phyloP scores from a whole-genome alignment of 2,329 filamentous ascomycete genomes.

The Diaporthe longicolla region DNA sequence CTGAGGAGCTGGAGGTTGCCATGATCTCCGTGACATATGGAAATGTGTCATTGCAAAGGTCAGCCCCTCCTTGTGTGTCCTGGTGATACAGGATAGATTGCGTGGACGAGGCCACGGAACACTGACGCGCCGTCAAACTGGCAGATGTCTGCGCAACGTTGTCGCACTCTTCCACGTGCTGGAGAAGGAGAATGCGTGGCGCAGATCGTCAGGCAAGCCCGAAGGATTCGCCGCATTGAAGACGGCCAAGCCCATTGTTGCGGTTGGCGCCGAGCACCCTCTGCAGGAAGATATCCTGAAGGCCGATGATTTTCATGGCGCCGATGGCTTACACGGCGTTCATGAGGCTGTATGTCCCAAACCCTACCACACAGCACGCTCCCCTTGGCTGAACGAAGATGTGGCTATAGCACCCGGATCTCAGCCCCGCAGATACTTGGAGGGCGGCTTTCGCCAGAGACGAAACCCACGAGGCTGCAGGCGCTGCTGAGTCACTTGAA shows the following conservation, averaged over 20 bases:
- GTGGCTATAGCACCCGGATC: constrained; percentile 73
- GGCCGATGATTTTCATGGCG: constrained; percentile 88
- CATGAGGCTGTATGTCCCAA: constrained; percentile 66
- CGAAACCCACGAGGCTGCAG: constrained; percentile 46
- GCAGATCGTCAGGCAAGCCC: constrained; percentile 75
- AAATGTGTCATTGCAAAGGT: constrained; percentile 91
- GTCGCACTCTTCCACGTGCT: constrained; percentile 93
- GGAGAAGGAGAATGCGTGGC: constrained; percentile 90
- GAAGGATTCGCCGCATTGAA: constrained; percentile 82
- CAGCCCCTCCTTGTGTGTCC: constrained; percentile 44
- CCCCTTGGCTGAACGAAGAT: constrained; percentile 30
- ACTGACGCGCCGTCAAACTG: constrained; percentile 20
- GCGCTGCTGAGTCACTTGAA: constrained; percentile 56
- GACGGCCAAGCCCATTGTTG: constrained; percentile 83
- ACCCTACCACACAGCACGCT: constrained; percentile 12
- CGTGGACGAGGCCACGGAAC: constrained; percentile 1
- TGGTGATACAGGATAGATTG: constrained; percentile 32
- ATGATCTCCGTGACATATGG: constrained; percentile 94
- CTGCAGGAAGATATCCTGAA: constrained; percentile 85
- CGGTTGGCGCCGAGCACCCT: constrained; percentile 88
- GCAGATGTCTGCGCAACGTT: constrained; percentile 87
- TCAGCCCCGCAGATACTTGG: constrained; percentile 82
- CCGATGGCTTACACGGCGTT: constrained; percentile 83
- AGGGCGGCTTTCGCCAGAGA: constrained; percentile 72
- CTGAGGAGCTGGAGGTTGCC: constrained; percentile 87